These are phyloP conservation scores for Colletotrichum sp. DNA, from an alignment of 2,329 filamentous ascomycete genomes.

Conservation along the genomic window DNA sequence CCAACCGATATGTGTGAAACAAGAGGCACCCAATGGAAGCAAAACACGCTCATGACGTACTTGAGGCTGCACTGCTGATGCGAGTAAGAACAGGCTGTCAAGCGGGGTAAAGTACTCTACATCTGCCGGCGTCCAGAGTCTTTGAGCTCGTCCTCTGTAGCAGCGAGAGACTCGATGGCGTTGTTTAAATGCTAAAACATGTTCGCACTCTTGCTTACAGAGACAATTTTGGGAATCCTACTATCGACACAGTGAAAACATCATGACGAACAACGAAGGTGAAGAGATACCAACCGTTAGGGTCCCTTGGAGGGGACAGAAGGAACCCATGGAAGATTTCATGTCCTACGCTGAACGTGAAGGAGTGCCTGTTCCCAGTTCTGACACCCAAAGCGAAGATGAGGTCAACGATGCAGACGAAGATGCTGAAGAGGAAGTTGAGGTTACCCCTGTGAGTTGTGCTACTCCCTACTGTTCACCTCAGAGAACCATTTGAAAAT, in stretches of 20 bases:
- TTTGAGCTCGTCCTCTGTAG: not conserved
- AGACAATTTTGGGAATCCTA: not conserved
- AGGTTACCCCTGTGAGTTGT: not conserved
- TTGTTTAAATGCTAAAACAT: not conserved
- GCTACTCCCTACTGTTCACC: not conserved
- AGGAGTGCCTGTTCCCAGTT: not conserved
- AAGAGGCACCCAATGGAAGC: not conserved
- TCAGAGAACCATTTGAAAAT: not conserved
- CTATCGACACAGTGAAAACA: not conserved
- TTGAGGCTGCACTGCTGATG: not conserved
- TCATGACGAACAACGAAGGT: not conserved
- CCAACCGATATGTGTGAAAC: not conserved
- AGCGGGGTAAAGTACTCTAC: not conserved
- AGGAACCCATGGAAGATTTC: not conserved
- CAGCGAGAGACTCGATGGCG: not conserved
- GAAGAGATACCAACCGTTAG: not conserved
- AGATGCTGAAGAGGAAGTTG: not conserved
- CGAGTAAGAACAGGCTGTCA: not conserved
- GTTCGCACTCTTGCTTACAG: not conserved
- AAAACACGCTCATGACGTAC: not conserved
- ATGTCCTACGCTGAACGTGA: not conserved
- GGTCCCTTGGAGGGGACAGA: not conserved
- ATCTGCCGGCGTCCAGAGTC: not conserved
- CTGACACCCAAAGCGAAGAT: not conserved
- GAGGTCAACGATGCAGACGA: not conserved